Base-by-base conservation (phyloP, 495 filamentous ascomycete species). In the Penicillium macrosclerotiorum region DNA sequence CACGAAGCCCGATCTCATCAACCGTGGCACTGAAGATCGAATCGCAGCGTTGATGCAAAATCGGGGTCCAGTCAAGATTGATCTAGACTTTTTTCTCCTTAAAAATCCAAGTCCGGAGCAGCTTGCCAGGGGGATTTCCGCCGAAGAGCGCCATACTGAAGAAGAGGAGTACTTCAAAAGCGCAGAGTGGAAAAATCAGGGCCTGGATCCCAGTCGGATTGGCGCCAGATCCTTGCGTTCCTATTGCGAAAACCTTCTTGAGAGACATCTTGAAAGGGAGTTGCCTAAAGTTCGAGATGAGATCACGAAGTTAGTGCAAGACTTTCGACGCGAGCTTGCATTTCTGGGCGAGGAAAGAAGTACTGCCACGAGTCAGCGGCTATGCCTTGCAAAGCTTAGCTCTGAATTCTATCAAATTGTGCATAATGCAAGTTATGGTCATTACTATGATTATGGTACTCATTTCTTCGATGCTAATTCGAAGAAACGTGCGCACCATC, bases 1-100 rank as follows among this genome's bases (percentile, higher is more conserved):
- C 22, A 76, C 74, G 1, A 79, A 81, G 42, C 76, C 71, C 0
- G 68, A 80, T 54, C 63, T 72, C 3, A 65, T 72, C 40, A 70
- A 68, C 25, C 23, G 19, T 1, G 52, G 54, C 0, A 62, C 68
- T 0, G 61, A 72, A 31, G 16, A 25, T 7, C 52, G 59, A 16
- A 52, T 72, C 37, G 62, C 64, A 19, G 44, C 54, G 1, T 31
- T 74, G 6, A 69, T 63, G 0, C 71, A 71, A 13, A 74, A 71
- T 31, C 6, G 55, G 9, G 70, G 75, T 51, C 68, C 55, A 9
- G 69, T 65, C 2, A 71, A 60, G 35, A 45, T 81, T 9, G 73
- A 71, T 17, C 56, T 77, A 1, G 62, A 71, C 2, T 80, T 65
- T 49, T 75, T 73, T 36, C 45, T 74, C 3, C 32, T 75, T 2